Evolutionary conservation across 306 rosid species (phyloP), one percentile per base, ranked within the genome.

Genomic region (Cucurbita moschata): DNA sequence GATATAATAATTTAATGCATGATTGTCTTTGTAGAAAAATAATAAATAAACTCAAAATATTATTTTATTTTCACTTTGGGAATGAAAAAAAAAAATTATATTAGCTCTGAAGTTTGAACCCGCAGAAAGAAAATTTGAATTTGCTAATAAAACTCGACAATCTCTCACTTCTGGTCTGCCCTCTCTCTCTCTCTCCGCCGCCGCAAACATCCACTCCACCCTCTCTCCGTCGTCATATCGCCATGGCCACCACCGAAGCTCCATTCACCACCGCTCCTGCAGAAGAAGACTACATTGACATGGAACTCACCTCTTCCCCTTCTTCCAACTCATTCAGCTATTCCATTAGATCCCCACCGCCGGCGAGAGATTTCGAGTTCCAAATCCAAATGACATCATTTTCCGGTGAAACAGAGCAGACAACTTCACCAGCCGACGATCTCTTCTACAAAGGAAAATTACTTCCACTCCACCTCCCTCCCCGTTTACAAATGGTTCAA

Each of bases 371-470:
- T 61, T 95, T 95, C 83, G 97, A 95, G 82, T 95, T 95, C 73
- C 99, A 94, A 76, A 85, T 95, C 73, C 99, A 94, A 74, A 90
- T 88, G 94, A 79, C 82, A 39, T 79, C 89, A 70, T 16, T 79
- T 72, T 79, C 88, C 38, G 77, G 57, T 63, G 85, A 85, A 71
- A 81, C 78, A 75, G 81, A 82, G 8, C 42, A 87, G 71, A 77
- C 77, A 68, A 77, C 90, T 78, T 89, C 87, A 1, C 92, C 97
- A 35, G 99, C 99, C 15, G 97, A 95, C 77, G 96, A 89, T 54
- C 97, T 95, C 66, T 95, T 95, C 88, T 95, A 95, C 84, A 88
- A 88, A n/a, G 99, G 99, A 5, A 95, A 89, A 71, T 94, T 95
- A 49, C 97, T 95, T 11, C 99, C 99, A 64, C 97, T 91, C 81